Conservation (phyloP, 2,329 filamentous ascomycete genomes). For the Hortaea werneckii region DNA sequence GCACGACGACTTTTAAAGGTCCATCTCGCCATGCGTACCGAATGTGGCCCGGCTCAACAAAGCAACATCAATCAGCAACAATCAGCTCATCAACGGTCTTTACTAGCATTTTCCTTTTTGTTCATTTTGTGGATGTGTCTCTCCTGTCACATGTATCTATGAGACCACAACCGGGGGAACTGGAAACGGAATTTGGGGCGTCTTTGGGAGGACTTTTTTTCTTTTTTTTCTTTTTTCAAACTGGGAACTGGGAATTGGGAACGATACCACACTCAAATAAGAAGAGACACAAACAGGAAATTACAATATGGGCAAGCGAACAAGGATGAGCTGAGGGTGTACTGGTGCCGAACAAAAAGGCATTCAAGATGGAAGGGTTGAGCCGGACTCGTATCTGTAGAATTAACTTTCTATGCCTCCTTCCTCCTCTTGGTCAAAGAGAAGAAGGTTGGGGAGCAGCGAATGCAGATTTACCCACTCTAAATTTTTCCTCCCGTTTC, state of each 20-base stretch:
- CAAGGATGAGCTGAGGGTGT: neutral
- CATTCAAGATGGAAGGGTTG: neutral
- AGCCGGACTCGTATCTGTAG: slow-evolving; percentile 10
- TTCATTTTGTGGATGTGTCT: slow-evolving; percentile 2
- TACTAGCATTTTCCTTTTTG: neutral
- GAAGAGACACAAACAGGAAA: slow-evolving; percentile 1
- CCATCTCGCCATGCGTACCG: neutral
- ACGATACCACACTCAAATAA: neutral
- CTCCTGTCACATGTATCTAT: slow-evolving; percentile 4
- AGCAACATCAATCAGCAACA: slow-evolving; percentile 9
- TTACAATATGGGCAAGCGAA: slow-evolving; percentile 1
- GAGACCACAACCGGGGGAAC: neutral
- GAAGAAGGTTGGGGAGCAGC: neutral
- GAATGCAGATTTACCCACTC: slow-evolving; percentile 14
- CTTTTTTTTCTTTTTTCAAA: neutral
- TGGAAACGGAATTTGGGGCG: neutral
- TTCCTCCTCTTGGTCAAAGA: neutral
- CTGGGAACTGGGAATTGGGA: neutral
- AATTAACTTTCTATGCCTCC: slow-evolving; percentile 4
- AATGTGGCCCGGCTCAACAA: slow-evolving; percentile 38
- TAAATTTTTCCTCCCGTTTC: neutral
- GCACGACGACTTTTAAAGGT: slow-evolving; percentile 34
- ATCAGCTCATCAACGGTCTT: neutral
- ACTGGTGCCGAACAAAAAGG: too few relatives aligned
- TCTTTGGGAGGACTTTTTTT: neutral